phyloP scores from a whole-genome alignment of 169 alveolate genomes.

The Cystoisospora suis region DNA sequence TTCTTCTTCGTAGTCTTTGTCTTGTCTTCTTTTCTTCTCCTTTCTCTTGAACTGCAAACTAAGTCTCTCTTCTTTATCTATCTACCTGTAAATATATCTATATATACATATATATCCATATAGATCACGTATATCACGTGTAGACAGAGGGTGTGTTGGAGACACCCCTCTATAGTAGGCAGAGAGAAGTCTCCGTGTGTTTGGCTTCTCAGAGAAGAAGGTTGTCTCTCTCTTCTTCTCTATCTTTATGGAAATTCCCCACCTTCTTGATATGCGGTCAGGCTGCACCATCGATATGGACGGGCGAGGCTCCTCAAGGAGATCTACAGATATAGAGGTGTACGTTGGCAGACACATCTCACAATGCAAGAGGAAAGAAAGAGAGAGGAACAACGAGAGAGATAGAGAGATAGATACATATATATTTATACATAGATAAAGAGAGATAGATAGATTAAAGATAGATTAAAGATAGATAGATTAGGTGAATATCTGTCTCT shows the following conservation, averaged over 20 bases:
- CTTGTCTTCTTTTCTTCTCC: not conserved
- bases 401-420: too few species aligned
- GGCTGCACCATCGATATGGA: not conserved
- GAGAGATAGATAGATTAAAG: too few species aligned
- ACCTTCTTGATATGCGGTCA: not conserved
- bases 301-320: too few species aligned
- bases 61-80: not conserved
- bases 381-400: too few species aligned
- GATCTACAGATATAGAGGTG: too few species aligned
- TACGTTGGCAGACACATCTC: too few species aligned
- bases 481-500: too few species aligned
- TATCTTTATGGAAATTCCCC: not conserved
- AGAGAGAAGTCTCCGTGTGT: not conserved
- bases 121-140: not conserved
- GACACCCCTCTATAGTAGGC: not conserved
- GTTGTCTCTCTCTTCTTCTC: not conserved
- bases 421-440: too few species aligned
- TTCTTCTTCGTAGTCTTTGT: not conserved
- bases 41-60: not conserved
- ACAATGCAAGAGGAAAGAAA: too few species aligned
- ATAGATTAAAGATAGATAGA: too few species aligned
- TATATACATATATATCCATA: not conserved
- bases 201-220: not conserved
- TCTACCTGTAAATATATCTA: not conserved
- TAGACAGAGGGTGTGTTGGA: not conserved